Conservation (phyloP, 345 rosid species). For the Hibiscus trionum region DNA sequence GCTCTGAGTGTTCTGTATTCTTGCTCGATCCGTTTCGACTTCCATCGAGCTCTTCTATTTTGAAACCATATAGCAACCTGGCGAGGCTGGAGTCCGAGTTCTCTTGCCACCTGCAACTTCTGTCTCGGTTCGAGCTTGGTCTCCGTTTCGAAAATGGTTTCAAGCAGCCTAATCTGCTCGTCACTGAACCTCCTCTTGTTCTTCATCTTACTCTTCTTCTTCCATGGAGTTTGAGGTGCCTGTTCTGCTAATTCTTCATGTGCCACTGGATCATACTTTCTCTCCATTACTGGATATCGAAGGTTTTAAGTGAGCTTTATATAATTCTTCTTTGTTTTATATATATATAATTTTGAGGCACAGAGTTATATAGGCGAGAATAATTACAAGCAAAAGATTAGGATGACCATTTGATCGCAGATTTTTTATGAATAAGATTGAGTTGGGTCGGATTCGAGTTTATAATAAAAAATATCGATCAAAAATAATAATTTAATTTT, state of each 20-base stretch:
- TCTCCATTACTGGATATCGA: constrained; percentile 15
- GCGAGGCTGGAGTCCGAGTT: constrained; percentile 72
- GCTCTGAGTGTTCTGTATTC: constrained; percentile 45
- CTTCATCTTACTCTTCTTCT: constrained; percentile 43
- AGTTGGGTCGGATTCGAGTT: too few relatives aligned
- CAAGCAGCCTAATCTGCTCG: constrained; percentile 59
- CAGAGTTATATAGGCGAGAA: constrained; percentile 8
- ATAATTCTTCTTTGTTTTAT: background rate
- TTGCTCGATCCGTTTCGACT: constrained; percentile 60
- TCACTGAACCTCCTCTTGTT: constrained; percentile 65
- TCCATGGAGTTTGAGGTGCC: constrained; percentile 19
- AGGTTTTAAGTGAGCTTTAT: background rate
- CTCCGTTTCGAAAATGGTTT: constrained; percentile 59
- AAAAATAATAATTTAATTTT: too few relatives aligned
- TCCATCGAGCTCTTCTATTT: constrained; percentile 86
- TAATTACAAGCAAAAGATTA: too few relatives aligned
- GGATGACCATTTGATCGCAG: too few relatives aligned
- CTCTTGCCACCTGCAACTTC: constrained; percentile 57
- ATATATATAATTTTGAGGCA: background rate
- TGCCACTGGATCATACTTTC: constrained; percentile 4
- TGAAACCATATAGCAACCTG: constrained; percentile 93
- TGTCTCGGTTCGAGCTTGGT: constrained; percentile 62
- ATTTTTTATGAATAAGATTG: too few relatives aligned
- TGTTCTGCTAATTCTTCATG: constrained; percentile 9
- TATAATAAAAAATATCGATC: too few relatives aligned